A percentile compares a stretch with the other conserved stretches of the same genome.
Evolutionary conservation across 805 yeast species (phyloP).

Genomic region (Monosporozyma aerobia): DNA sequence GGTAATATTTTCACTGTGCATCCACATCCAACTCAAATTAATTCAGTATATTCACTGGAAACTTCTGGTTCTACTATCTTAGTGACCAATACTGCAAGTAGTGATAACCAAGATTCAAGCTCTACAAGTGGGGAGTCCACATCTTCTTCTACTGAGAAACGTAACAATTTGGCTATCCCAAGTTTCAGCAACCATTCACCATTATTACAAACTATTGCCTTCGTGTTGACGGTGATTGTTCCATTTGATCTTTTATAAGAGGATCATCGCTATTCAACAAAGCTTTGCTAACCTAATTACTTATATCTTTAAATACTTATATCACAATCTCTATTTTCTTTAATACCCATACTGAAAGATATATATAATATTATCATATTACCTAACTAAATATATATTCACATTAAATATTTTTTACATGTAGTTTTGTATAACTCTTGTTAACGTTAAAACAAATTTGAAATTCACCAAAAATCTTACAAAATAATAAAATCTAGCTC

Average conservation of each 20-base stretch:
- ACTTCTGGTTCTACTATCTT: neutral
- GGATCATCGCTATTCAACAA: too few relatives aligned
- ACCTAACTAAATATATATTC: too few relatives aligned
- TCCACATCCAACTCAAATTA: neutral
- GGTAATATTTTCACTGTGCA: conserved; percentile 21
- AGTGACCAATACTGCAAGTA: neutral
- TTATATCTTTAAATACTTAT: too few relatives aligned
- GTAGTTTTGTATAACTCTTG: too few relatives aligned
- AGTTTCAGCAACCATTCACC: neutral
- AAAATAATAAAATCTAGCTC: too few relatives aligned
- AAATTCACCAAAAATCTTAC: too few relatives aligned
- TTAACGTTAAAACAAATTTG: too few relatives aligned
- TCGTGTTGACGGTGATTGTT: neutral
- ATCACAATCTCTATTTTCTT: too few relatives aligned
- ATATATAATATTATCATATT: too few relatives aligned
- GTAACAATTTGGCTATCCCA: neutral
- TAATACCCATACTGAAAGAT: too few relatives aligned
- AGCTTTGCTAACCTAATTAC: too few relatives aligned
- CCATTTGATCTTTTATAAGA: neutral
- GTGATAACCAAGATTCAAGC: neutral
- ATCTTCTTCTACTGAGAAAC: neutral
- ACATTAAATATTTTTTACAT: too few relatives aligned
- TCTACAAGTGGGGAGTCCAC: neutral
- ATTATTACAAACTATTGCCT: neutral
- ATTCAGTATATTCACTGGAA: neutral